phyloP scores from a whole-genome alignment of 257 asterid genomes.

The Oldenlandia corymbosa region DNA sequence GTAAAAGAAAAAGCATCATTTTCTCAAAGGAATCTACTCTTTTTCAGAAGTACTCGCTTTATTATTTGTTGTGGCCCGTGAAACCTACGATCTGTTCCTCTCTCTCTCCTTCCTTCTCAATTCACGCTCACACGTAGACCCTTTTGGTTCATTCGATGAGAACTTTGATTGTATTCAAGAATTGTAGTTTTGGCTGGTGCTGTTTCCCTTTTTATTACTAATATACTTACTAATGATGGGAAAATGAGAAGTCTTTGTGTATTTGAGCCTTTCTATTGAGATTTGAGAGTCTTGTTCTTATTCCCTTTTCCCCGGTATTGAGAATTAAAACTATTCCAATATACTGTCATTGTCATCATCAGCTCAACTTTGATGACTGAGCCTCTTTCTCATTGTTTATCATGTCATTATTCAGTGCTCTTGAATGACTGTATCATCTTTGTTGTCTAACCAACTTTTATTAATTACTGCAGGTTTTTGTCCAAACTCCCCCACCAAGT shows the following conservation, averaged over 20 bases:
- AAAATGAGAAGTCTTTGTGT: too few relatives aligned
- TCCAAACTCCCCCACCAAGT: slow-evolving; percentile 16
- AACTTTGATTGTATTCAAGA: background rate
- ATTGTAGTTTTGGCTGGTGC: too few relatives aligned
- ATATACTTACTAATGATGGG: too few relatives aligned
- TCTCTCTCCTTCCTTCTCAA: background rate
- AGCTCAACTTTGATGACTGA: slow-evolving; percentile 12
- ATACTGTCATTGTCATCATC: slow-evolving; percentile 6
- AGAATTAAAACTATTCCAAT: background rate
- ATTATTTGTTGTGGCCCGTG: too few relatives aligned
- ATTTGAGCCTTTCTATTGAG: too few relatives aligned
- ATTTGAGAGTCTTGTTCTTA: too few relatives aligned
- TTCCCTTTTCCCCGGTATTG: background rate
- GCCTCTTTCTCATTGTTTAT: background rate
- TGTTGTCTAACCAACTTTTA: slow-evolving; percentile 26
- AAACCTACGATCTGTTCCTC: background rate
- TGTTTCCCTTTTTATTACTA: too few relatives aligned
- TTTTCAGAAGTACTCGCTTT: slow-evolving; percentile 7
- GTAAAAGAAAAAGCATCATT: background rate
- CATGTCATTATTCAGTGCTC: slow-evolving; percentile 40
- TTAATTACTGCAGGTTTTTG: slow-evolving; percentile 21
- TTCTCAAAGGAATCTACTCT: slow-evolving; percentile 15
- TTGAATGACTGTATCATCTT: too few relatives aligned
- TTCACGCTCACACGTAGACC: background rate
- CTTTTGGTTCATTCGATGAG: background rate